phyloP scores from a whole-genome alignment of 495 filamentous ascomycete species.

The Neurospora sp. region DNA sequence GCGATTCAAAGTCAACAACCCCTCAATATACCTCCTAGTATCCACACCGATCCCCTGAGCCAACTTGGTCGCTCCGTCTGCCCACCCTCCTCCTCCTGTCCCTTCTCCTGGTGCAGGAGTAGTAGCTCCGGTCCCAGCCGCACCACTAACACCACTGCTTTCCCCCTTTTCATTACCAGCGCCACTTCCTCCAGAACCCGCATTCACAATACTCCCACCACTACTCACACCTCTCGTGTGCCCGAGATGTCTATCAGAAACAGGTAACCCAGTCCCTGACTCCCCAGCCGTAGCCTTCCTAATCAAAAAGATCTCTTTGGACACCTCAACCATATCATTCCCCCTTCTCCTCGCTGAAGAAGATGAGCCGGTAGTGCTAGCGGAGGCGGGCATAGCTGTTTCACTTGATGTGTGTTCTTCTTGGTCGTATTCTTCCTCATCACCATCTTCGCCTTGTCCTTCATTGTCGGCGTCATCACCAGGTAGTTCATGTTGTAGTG shows the following conservation, averaged over 20 bases:
- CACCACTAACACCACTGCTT: conserved; percentile 6
- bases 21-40: conserved; percentile 78
- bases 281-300: conserved; percentile 42
- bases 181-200: neutral
- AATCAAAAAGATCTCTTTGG: conserved; percentile 71
- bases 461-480: neutral
- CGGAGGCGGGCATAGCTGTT: neutral
- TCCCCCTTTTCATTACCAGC: neutral
- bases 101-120: conserved; percentile 20
- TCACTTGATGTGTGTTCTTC: neutral
- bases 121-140: conserved; percentile 17
- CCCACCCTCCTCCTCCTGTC: conserved; percentile 32
- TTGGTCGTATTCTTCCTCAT: neutral
- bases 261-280: neutral
- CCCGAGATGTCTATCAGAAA: neutral
- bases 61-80: conserved; percentile 53
- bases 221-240: neutral
- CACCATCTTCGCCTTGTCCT: neutral
- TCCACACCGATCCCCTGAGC: conserved; percentile 86
- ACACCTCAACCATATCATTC: conserved; percentile 9
- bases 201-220: neutral
- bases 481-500: neutral
- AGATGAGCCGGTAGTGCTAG: neutral
- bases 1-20: conserved; percentile 63
- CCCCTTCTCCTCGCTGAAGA: neutral